Evolutionary conservation across 2,329 filamentous ascomycete species (phyloP).

Genomic region (Trichoderma koningii): DNA sequence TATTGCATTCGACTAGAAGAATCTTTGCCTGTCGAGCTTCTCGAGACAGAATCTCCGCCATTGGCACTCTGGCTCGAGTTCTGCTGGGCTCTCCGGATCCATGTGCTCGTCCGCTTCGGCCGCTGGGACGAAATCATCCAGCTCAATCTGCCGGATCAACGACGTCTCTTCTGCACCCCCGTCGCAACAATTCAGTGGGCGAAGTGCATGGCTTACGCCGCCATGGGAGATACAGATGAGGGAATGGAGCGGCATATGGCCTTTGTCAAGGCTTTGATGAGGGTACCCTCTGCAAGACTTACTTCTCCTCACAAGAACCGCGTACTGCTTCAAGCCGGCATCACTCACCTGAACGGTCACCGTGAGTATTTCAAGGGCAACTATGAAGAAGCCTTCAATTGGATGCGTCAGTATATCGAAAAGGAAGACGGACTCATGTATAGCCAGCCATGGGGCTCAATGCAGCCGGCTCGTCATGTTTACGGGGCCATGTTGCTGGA

Average conservation of each 20-base stretch:
- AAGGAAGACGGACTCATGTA: constrained; percentile 65
- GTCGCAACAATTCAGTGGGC: constrained; percentile 69
- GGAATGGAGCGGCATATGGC: background rate
- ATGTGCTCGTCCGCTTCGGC: constrained; percentile 71
- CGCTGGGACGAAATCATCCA: constrained; percentile 65
- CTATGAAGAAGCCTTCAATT: constrained; percentile 57
- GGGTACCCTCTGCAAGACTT: background rate
- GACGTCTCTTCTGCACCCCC: constrained; percentile 63
- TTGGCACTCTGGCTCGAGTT: constrained; percentile 7
- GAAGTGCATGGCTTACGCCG: constrained; percentile 61
- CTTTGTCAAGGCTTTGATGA: background rate
- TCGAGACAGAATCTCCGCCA: background rate
- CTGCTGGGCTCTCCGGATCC: constrained; percentile 36
- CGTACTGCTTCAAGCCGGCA: constrained; percentile 59
- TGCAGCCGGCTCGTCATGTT: constrained; percentile 70
- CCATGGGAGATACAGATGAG: constrained; percentile 69
- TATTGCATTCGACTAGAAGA: background rate
- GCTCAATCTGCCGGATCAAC: constrained; percentile 57
- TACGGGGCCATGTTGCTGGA: constrained; percentile 68
- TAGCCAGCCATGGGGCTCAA: constrained; percentile 74
- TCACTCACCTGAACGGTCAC: constrained; percentile 70
- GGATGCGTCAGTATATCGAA: constrained; percentile 56
- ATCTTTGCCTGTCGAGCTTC: background rate
- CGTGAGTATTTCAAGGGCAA: constrained; percentile 66
- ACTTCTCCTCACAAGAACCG: background rate